Evolutionary conservation across 2,329 filamentous ascomycete species (phyloP).

Genomic region (Tolypocladium endophyticum): DNA sequence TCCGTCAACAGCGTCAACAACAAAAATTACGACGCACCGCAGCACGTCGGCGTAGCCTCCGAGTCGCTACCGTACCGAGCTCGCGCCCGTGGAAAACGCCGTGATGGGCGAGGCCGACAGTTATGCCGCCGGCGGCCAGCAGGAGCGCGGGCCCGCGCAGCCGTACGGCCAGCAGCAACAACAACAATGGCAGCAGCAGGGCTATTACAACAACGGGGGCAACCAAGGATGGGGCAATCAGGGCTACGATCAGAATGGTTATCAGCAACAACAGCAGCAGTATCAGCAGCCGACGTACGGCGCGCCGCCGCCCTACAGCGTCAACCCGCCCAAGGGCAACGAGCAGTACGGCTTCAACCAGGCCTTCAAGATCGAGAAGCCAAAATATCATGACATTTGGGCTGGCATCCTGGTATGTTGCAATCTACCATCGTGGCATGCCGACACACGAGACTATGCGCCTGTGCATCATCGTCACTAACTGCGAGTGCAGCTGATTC

Average conservation of each 20-base stretch:
- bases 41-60: not conserved
- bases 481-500: constrained; percentile 46
- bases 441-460: not conserved
- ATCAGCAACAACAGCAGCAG: constrained; percentile 11
- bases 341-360: constrained; percentile 58
- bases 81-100: not conserved
- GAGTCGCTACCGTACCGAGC: not conserved
- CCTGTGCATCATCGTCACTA: not conserved
- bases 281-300: constrained; percentile 19
- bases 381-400: constrained; percentile 90
- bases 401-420: constrained; percentile 61
- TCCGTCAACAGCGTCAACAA: not conserved
- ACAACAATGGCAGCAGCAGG: constrained; percentile 6
- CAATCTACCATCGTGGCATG: not conserved
- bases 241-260: constrained; percentile 10
- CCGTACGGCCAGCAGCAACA: constrained; percentile 10
- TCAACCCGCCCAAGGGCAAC: constrained; percentile 24
- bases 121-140: constrained; percentile 16
- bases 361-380: constrained; percentile 68
- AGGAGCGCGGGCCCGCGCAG: constrained; percentile 9
- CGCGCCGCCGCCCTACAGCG: constrained; percentile 21
- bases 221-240: constrained; percentile 3
- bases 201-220: constrained; percentile 8
- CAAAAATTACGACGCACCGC: not conserved
- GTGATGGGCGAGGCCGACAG: constrained; percentile 24